A percentile compares a stretch with the other conserved stretches of the same genome.
Conservation (phyloP, 1,284 basidiomycete genomes). For the Malassezia sympodialis region DNA sequence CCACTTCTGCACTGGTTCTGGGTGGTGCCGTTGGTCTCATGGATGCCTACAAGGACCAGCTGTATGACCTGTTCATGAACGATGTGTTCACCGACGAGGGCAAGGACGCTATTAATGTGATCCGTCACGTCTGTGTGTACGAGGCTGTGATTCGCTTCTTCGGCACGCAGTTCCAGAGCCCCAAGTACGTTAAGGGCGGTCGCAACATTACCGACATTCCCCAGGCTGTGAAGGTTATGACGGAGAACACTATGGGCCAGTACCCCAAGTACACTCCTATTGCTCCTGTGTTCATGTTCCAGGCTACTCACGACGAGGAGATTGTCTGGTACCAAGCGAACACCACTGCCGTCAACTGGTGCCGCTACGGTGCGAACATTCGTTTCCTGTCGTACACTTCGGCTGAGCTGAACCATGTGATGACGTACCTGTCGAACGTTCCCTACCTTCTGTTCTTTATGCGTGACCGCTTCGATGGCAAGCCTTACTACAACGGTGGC, state of each 20-base stretch:
- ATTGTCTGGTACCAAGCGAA: constrained; percentile 33
- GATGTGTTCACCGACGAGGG: constrained; percentile 27
- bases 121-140: constrained; percentile 23
- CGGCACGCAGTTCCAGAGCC: constrained; percentile 19
- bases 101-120: constrained; percentile 13
- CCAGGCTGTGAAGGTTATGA: constrained; percentile 15
- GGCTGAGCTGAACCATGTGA: constrained; percentile 16
- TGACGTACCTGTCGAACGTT: constrained; percentile 14
- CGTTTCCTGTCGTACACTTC: constrained; percentile 25
- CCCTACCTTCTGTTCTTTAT: constrained; percentile 18
- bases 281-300: constrained; percentile 33
- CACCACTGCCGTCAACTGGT: constrained; percentile 30
- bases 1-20: constrained; percentile 30
- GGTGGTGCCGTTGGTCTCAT: constrained; percentile 31
- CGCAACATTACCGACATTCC: constrained; percentile 22
- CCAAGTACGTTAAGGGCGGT: constrained; percentile 21
- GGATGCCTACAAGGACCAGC: constrained; percentile 22
- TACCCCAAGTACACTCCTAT: constrained; percentile 19
- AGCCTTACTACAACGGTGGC: constrained; percentile 14
- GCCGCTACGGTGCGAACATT: constrained; percentile 36
- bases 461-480: constrained; percentile 16
- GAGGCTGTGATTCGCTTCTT: constrained; percentile 18
- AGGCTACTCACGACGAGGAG: constrained; percentile 31
- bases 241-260: constrained; percentile 9
- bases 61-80: constrained; percentile 22